Base-by-base conservation (phyloP, 2,329 filamentous ascomycete species). In the Chaetomiaceae sp. region DNA sequence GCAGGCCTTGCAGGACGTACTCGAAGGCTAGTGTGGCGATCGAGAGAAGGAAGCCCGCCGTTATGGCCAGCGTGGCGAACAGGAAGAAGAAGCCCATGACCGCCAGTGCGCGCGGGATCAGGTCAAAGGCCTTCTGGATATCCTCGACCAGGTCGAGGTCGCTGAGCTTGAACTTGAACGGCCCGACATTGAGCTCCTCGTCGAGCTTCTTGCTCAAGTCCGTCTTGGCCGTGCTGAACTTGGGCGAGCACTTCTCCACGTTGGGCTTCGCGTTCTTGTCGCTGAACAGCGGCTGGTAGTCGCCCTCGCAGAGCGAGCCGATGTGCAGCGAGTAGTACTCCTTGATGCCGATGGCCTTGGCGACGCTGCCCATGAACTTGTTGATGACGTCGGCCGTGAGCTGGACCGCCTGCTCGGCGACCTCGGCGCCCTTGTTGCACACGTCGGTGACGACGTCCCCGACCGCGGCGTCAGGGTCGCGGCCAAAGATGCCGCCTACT, bases 21-120 rank as follows among this genome's bases (percentile, higher is more conserved):
- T 45, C 45, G 20, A 44, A 14, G 2, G 33, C 45, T 66, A 70
- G 14, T 64, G 37, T 22, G 27, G 15, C 61, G 2, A 19, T 6
- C 14, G 51, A 38, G 20, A 49, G 33, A 6, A 80, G 62, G 62
- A 79, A 71, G 29, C 71, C 68, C 2, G 78, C 64, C 11, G 72
- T 75, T 2, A 73, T 66, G 59, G 75, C 68, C 17, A 64, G 70
- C 43, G 71, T 65, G 50, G 68, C 72, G 1, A 81, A 57, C 37
- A 75, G 71, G 64, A 76, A 80, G 52, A 82, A 64, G 46, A 78
- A 66, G 63, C 77, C 76, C 44, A 78, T 65, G 23, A 69, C 72
- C n/a, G 75, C 64, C 4, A 81, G 69, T n/a, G 72, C 68, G 15
- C 65, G 63, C 62, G 80, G 79, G 63, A 81, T 67, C n/a, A 70